Conservation (phyloP, 108 stramenopile species). For the Conticribra guillardii region DNA sequence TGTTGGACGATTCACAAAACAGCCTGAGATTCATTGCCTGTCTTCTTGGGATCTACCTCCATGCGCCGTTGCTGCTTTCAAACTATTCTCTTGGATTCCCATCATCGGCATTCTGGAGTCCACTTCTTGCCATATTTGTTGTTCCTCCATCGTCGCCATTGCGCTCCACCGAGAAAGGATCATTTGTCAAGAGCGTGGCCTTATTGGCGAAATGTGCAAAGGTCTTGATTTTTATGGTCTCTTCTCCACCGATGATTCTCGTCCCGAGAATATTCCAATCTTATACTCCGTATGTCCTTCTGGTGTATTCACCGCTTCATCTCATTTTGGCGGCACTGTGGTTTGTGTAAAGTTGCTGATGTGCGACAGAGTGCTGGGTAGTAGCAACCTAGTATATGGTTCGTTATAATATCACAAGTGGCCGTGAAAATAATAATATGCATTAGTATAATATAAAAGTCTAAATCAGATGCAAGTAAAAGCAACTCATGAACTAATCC, state of each 20-base stretch:
- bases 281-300: conserved; percentile 58
- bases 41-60: conserved; percentile 61
- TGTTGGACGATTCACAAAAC: conserved; percentile 21
- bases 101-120: conserved; percentile 73
- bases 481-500: neutral
- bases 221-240: conserved; percentile 42
- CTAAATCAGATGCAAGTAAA: no score
- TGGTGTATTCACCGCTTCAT: conserved; percentile 72
- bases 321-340: conserved; percentile 57
- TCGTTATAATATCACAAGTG: neutral
- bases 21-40: conserved; percentile 72
- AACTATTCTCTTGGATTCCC: conserved; percentile 76
- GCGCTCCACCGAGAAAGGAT: neutral
- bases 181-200: neutral
- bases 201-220: conserved; percentile 9
- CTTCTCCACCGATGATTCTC: conserved; percentile 59
- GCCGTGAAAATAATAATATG: conserved; percentile 2
- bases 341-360: neutral
- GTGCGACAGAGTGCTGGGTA: neutral
- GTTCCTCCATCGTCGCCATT: conserved; percentile 18
- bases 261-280: conserved; percentile 57
- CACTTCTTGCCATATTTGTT: conserved; percentile 63
- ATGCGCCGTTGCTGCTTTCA: conserved; percentile 74
- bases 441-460: no score
- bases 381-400: neutral